These are phyloP conservation scores for Termitomyces sp. DNA, from an alignment of 768 basidiomycete species.

Conservation along the genomic window DNA sequence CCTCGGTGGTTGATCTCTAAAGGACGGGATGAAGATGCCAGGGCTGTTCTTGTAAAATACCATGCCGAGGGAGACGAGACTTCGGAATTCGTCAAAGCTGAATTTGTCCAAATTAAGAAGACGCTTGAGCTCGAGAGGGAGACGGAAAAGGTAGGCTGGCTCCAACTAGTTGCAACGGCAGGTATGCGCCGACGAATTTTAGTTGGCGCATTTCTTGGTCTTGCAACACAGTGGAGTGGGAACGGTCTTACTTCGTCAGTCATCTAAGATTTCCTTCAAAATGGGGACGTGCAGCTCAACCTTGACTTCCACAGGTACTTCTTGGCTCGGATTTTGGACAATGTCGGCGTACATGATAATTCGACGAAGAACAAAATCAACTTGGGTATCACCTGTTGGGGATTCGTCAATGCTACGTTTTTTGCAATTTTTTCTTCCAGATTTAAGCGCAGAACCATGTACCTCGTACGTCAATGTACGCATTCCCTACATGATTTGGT, in stretches of 20 bases:
- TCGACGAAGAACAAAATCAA: constrained; percentile 54
- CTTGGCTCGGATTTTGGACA: constrained; percentile 49
- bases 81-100: constrained; percentile 53
- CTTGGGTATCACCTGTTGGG: constrained; percentile 49
- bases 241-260: constrained; percentile 50
- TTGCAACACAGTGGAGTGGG: constrained; percentile 62
- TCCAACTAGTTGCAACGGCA: constrained; percentile 35
- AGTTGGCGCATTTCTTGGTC: constrained; percentile 44
- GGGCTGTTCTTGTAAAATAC: constrained; percentile 45
- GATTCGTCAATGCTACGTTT: constrained; percentile 46
- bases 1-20: constrained; percentile 61
- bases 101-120: constrained; percentile 50
- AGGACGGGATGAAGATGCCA: constrained; percentile 46
- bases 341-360: constrained; percentile 46
- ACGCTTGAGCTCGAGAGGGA: constrained; percentile 51
- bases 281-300: not conserved
- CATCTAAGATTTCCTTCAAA: not conserved
- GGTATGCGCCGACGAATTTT: constrained; percentile 51
- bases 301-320: constrained; percentile 34
- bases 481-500: not conserved
- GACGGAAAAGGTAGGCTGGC: constrained; percentile 41
- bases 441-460: constrained; percentile 42
- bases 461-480: constrained; percentile 31
- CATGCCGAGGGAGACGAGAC: constrained; percentile 54
- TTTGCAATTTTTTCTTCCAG: constrained; percentile 45